Evolutionary conservation across 306 rosid species (phyloP).

Genomic region (Dalbergia oliveri): DNA sequence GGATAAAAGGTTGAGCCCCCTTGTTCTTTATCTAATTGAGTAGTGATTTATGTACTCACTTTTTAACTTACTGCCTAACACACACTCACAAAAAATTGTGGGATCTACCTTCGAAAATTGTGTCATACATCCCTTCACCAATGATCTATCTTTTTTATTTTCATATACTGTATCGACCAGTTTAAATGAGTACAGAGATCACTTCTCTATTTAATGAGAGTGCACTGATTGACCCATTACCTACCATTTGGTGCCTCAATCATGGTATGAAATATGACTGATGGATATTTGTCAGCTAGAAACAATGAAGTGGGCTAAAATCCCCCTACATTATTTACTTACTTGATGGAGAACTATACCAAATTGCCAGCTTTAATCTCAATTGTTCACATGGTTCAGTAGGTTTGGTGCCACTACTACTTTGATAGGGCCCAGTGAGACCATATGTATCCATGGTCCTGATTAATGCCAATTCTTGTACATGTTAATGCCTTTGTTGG

Average conservation of each 20-base stretch:
- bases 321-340: slow-evolving; percentile 37
- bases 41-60: no score
- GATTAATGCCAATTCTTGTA: slow-evolving; percentile 32
- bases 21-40: slow-evolving; percentile 25
- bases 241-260: slow-evolving; percentile 61
- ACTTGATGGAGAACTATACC: slow-evolving; percentile 22
- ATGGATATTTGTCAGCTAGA: slow-evolving; percentile 44
- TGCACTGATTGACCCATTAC: slow-evolving; percentile 54
- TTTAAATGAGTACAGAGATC: no score
- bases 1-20: slow-evolving; percentile 43
- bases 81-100: no score
- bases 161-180: no score
- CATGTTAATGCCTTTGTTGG: background rate
- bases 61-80: no score
- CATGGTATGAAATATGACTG: slow-evolving; percentile 41
- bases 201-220: no score
- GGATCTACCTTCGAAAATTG: no score
- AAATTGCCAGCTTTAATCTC: slow-evolving; percentile 22
- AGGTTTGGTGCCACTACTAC: slow-evolving; percentile 17
- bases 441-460: slow-evolving; percentile 46
- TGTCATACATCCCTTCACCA: no score
- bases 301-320: slow-evolving; percentile 38
- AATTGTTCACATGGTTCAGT: slow-evolving; percentile 40
- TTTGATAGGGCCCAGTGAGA: slow-evolving; percentile 12
- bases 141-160: no score